Base-by-base conservation (phyloP, 805 yeast genomes). In the Candida jianshihensis region DNA sequence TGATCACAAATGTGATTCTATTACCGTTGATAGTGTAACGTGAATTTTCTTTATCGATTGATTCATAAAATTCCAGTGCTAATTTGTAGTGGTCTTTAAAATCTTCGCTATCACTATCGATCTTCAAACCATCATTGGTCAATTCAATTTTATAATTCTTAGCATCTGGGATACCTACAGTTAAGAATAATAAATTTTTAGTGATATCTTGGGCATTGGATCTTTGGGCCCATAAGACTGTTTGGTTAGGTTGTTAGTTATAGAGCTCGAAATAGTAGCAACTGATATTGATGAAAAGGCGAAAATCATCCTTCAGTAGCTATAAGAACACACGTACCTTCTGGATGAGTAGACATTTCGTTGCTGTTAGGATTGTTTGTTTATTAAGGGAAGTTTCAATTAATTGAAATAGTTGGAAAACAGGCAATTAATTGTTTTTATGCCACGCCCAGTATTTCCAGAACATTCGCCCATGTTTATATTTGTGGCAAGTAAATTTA, bases 171-270 rank as follows among this genome's bases (percentile, higher is more conserved):
- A 85, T 76, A 41, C 73, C 70, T 36, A 90, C 72, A 0, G 95
- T 88, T 39, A 90, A 60, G 58, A 71, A 82, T 16, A 92, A 49
- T 26, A 87, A 54, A 60, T 90, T 90, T 62, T 85, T 89, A 21
- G 73, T 67, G 10, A 74, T 72, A 26, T 80, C 94, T 4, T 70
- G 60, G n/a, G 70, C 81, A 54, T 70, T 78, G 37, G 96, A 87
- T 63, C 98, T 85, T 69, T 90, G 98, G 11, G 98, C 97, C 98
- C 98, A 90, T 57, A 78, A 68, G 28, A 86, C 90, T 67, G 47
- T 12, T 7, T 24, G 13, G 10, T 24, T 12, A 5, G 10, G 26
- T 24, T 24, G 13, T 12, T 24, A 24, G 10, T 11, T 24, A 11
- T 9, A n/a, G 10, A 12, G 5, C 26, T 7, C 11, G 24, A 21